Percentiles rank a stretch among this genome's conserved stretches.
Conservation (phyloP, 805 yeast genomes). For the Metschnikowia peoriensis region DNA sequence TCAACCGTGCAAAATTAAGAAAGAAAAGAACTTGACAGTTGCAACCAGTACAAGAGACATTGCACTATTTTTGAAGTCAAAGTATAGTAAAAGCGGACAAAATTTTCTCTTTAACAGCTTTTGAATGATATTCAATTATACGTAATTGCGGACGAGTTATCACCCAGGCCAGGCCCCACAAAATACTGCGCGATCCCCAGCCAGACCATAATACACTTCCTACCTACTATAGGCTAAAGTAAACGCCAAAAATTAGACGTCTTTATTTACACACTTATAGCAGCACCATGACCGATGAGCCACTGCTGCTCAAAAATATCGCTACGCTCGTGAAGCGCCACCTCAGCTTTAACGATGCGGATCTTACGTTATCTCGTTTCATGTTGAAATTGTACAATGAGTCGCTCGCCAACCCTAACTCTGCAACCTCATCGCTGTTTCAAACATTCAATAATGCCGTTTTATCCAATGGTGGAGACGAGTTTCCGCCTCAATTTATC, state of each 20-base stretch:
- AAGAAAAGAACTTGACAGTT: too few species aligned
- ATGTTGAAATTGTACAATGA: conserved; percentile 25
- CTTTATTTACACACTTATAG: not conserved
- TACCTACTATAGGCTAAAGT: too few species aligned
- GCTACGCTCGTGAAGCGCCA: conserved; percentile 10
- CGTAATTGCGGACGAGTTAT: too few species aligned
- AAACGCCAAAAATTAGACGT: not conserved
- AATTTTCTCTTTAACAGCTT: too few species aligned
- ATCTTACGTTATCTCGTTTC: conserved; percentile 27
- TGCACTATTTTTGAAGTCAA: too few species aligned
- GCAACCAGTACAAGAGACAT: too few species aligned
- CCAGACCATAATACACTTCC: not conserved
- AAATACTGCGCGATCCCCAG: too few species aligned
- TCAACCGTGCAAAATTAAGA: too few species aligned
- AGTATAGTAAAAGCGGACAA: too few species aligned
- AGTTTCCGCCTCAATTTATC: conserved; percentile 35
- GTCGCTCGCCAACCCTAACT: conserved; percentile 12
- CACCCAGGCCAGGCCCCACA: too few species aligned
- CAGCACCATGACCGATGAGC: conserved; percentile 3
- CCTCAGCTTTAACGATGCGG: conserved; percentile 16
- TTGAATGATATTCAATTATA: too few species aligned
- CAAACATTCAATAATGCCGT: conserved; percentile 18
- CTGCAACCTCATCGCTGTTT: conserved; percentile 6
- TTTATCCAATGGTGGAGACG: conserved; percentile 40
- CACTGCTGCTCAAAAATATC: not conserved